Conservation (phyloP, 73 alveolate species). For the Halteria grandinella region DNA sequence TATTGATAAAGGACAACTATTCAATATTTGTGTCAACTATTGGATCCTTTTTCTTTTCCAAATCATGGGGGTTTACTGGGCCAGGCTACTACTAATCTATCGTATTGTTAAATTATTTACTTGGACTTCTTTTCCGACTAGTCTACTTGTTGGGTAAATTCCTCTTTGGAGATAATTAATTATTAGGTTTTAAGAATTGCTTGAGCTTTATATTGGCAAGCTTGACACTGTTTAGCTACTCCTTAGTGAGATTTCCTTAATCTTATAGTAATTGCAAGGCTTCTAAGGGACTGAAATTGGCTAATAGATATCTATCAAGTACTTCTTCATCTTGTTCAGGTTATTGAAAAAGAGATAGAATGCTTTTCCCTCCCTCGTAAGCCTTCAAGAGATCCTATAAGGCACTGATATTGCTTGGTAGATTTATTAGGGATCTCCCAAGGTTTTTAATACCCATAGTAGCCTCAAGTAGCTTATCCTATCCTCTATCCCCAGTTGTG, state of each 20-base stretch:
- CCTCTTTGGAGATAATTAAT: not conserved
- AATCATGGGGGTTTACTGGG: not conserved
- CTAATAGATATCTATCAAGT: not conserved
- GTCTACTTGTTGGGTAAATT: not conserved
- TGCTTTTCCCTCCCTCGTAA: not conserved
- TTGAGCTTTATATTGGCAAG: not conserved
- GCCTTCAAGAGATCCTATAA: not conserved
- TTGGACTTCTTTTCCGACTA: not conserved
- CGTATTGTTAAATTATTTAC: too few species aligned
- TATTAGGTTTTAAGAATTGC: not conserved
- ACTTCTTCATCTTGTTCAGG: conserved; percentile 25
- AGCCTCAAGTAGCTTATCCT: conserved; percentile 27
- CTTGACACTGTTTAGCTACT: not conserved
- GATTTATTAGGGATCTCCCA: conserved; percentile 19
- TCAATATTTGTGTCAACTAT: conserved; percentile 11
- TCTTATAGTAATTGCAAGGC: not conserved
- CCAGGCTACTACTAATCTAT: too few species aligned
- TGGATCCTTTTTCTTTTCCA: conserved; percentile 14
- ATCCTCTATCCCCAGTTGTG: conserved; percentile 34
- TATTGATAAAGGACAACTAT: not conserved
- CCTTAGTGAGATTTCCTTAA: not conserved
- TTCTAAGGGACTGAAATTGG: not conserved
- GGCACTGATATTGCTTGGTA: conserved; percentile 23
- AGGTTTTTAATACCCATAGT: conserved; percentile 39
- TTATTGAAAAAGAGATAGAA: not conserved